Evolutionary conservation across 1,284 basidiomycete genomes (phyloP).

Genomic region (Cryptococcus sp.): DNA sequence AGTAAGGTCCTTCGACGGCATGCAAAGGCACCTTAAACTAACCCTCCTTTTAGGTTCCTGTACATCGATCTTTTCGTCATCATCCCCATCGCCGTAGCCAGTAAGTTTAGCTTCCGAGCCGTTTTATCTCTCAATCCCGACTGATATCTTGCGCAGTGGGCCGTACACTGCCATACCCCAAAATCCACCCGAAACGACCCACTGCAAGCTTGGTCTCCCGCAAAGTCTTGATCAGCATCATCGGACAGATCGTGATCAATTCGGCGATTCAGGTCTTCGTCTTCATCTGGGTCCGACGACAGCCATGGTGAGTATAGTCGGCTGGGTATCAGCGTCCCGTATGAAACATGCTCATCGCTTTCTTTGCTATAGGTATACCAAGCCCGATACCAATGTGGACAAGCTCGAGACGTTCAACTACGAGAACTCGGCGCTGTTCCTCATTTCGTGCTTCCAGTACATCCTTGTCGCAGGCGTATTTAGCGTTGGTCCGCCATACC

Average conservation of each 20-base stretch:
- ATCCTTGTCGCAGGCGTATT: slow-evolving; percentile 95
- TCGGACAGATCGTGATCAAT: slow-evolving; percentile 90
- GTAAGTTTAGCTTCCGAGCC: slow-evolving; percentile 58
- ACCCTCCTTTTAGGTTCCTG: slow-evolving; percentile 59
- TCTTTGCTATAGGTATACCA: slow-evolving; percentile 53
- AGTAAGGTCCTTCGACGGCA: slow-evolving; percentile 56
- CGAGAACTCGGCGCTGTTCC: slow-evolving; percentile 90
- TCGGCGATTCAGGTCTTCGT: slow-evolving; percentile 80
- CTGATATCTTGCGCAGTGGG: slow-evolving; percentile 66
- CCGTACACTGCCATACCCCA: slow-evolving; percentile 83
- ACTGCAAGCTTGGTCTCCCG: slow-evolving; percentile 96
- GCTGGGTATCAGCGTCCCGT: background rate
- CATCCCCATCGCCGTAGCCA: slow-evolving; percentile 91
- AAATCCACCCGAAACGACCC: slow-evolving; percentile 85
- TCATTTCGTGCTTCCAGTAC: slow-evolving; percentile 98
- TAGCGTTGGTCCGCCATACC: slow-evolving; percentile 95
- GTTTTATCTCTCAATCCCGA: background rate
- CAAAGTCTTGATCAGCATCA: slow-evolving; percentile 89
- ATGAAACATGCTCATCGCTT: background rate
- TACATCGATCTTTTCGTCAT: slow-evolving; percentile 99
- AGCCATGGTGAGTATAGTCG: slow-evolving; percentile 68
- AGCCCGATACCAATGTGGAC: slow-evolving; percentile 65
- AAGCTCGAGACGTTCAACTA: slow-evolving; percentile 87
- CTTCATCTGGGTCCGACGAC: slow-evolving; percentile 82
- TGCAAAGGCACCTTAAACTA: background rate